Evolutionary conservation across 306 rosid species (phyloP).

Genomic region (Prunus armeniaca): DNA sequence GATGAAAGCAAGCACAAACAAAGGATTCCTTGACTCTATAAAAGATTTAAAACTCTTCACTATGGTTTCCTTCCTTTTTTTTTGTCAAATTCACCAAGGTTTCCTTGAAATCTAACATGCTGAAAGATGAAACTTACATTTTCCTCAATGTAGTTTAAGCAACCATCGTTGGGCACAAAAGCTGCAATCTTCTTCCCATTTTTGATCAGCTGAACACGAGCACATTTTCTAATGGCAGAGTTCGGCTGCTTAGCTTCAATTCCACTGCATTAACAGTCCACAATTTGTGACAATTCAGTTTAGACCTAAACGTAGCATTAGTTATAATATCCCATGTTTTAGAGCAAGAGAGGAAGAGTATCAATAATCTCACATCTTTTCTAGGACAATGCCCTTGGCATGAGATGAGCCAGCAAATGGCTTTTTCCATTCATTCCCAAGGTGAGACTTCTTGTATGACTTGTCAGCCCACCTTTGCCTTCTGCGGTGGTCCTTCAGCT

Average conservation of each 20-base stretch:
- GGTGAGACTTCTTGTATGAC: conserved; percentile 35
- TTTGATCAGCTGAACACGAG: conserved; percentile 36
- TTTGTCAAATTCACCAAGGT: too few relatives aligned
- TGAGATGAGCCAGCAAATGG: conserved; percentile 40
- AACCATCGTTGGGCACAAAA: conserved; percentile 33
- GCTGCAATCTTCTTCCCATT: conserved; percentile 40
- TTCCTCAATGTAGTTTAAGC: conserved; percentile 34
- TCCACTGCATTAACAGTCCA: conserved; percentile 22
- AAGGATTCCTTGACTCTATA: not conserved
- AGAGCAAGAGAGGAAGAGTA: not conserved
- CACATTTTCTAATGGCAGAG: conserved; percentile 33
- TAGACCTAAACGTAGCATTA: too few relatives aligned
- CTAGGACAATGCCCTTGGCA: conserved; percentile 37
- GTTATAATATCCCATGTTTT: not conserved
- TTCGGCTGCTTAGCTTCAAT: conserved; percentile 40
- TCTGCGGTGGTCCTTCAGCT: conserved; percentile 35
- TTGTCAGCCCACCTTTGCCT: conserved; percentile 41
- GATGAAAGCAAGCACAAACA: not conserved
- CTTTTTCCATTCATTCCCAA: conserved; percentile 41
- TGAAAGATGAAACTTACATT: conserved; percentile 7
- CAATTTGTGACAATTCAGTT: not conserved
- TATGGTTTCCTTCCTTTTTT: not conserved
- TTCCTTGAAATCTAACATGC: not conserved
- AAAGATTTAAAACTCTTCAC: not conserved
- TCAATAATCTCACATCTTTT: conserved; percentile 25